Percentiles rank a stretch among this genome's conserved stretches.
These are phyloP conservation scores for Clitopilus passeckerianus DNA, from an alignment of 768 basidiomycete genomes.

Conservation along the genomic window DNA sequence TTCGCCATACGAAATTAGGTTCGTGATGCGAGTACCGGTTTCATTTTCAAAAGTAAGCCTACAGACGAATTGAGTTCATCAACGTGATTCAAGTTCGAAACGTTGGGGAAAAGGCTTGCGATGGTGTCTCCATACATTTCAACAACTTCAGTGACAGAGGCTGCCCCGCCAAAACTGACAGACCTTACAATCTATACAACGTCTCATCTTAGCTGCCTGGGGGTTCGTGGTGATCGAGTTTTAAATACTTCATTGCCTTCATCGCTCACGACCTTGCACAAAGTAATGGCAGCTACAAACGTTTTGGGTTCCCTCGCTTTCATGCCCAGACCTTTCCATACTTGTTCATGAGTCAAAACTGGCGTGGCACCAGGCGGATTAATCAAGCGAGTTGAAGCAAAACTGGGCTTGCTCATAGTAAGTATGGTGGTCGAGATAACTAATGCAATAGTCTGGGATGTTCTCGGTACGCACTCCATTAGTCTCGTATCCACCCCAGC, in stretches of 20 bases:
- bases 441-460: no score
- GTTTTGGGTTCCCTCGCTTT: slow-evolving; percentile 19
- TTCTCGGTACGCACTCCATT: no score
- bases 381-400: slow-evolving; percentile 19
- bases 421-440: background rate
- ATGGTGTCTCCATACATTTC: slow-evolving; percentile 17
- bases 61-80: background rate
- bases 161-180: slow-evolving; percentile 10
- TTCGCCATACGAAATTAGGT: slow-evolving; percentile 18
- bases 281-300: slow-evolving; percentile 17
- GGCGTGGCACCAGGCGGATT: slow-evolving; percentile 18
- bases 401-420: slow-evolving; percentile 7
- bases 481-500: no score
- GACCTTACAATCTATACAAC: slow-evolving; percentile 10
- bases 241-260: slow-evolving; percentile 13
- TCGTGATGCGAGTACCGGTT: slow-evolving; percentile 16
- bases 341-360: slow-evolving; percentile 18
- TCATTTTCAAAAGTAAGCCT: slow-evolving; percentile 21
- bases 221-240: no score
- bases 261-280: slow-evolving; percentile 15
- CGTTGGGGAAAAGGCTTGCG: slow-evolving; percentile 10
- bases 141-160: slow-evolving; percentile 14
- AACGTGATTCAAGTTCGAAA: no score
- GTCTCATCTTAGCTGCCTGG: background rate
- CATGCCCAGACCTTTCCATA: slow-evolving; percentile 21